A percentile compares a stretch with the other conserved stretches of the same genome.
Conservation (phyloP, 495 filamentous ascomycete genomes). For the Penicillium alfredii region DNA sequence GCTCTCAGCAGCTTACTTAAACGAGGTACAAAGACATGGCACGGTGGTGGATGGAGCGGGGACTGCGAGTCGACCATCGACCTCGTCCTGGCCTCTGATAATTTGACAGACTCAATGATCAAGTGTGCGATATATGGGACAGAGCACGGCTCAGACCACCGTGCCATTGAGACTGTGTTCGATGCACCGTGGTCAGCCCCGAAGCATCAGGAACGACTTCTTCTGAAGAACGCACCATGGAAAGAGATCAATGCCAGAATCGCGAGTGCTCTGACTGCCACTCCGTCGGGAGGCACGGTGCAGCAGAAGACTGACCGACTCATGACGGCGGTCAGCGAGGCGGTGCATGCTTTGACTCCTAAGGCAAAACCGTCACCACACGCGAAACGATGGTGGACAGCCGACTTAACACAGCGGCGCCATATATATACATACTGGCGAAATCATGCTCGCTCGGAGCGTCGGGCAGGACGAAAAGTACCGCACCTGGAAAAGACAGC, state of each 20-base stretch:
- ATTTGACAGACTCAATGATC: slow-evolving; percentile 12
- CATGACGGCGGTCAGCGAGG: slow-evolving; percentile 7
- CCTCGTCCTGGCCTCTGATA: slow-evolving; percentile 18
- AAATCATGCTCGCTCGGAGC: slow-evolving; percentile 12
- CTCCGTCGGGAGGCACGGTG: slow-evolving; percentile 15
- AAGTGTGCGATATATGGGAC: slow-evolving; percentile 25
- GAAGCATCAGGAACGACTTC: slow-evolving; percentile 16
- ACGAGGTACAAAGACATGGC: slow-evolving; percentile 27
- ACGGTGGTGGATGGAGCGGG: slow-evolving; percentile 13
- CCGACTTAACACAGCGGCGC: slow-evolving; percentile 10
- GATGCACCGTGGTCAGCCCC: slow-evolving; percentile 9
- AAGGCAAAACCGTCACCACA: slow-evolving; percentile 14
- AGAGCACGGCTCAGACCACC: slow-evolving; percentile 31
- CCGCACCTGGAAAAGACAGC: slow-evolving; percentile 15
- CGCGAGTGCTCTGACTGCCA: slow-evolving; percentile 5
- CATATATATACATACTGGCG: slow-evolving; percentile 11
- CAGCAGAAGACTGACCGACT: slow-evolving; percentile 20
- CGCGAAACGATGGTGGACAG: slow-evolving; percentile 14
- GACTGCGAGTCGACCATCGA: no score
- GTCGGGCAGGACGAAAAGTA: slow-evolving; percentile 9
- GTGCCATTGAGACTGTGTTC: slow-evolving; percentile 26
- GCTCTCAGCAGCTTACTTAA: slow-evolving; percentile 24
- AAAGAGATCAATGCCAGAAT: no score
- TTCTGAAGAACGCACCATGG: slow-evolving; percentile 28
- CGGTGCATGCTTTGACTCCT: slow-evolving; percentile 9